Conservation (phyloP, 23 red algal genomes). For the Chondrus crispus region DNA sequence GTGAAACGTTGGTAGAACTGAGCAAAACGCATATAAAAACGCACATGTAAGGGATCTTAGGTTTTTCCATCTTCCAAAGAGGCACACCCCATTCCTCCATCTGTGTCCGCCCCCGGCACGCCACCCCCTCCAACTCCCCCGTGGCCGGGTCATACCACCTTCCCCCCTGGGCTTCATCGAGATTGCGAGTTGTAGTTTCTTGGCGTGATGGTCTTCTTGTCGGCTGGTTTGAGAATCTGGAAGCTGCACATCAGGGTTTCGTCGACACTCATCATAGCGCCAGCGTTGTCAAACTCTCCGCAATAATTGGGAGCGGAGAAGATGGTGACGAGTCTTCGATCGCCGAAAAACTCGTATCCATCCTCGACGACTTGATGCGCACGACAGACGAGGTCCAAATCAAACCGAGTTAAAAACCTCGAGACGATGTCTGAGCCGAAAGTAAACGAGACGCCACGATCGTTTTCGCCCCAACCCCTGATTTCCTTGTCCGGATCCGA, state of each 20-base stretch:
- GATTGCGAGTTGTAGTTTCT: conserved; percentile 50
- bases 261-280: conserved; percentile 99
- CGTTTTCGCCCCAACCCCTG: conserved; percentile 99
- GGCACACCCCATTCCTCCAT: no score
- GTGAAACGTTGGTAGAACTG: no score
- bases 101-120: no score
- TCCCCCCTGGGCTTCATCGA: conserved; percentile 17
- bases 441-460: conserved; percentile 97
- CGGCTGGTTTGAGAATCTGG: conserved; percentile 94
- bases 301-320: conserved; percentile 99
- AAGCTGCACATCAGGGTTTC: conserved; percentile 99
- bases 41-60: no score
- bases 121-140: no score
- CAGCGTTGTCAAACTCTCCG: conserved; percentile 99
- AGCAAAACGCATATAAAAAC: no score
- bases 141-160: no score
- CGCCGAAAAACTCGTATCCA: conserved; percentile 98
- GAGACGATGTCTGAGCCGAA: conserved; percentile 97
- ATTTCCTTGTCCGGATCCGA: conserved; percentile 99
- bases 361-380: conserved; percentile 99
- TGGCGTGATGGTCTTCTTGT: conserved; percentile 66
- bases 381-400: conserved; percentile 96
- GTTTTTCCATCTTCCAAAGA: no score
- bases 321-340: conserved; percentile 95
- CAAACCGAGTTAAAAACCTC: conserved; percentile 93